Base-by-base conservation (phyloP, 768 basidiomycete species). In the Peribolospora baueri region DNA sequence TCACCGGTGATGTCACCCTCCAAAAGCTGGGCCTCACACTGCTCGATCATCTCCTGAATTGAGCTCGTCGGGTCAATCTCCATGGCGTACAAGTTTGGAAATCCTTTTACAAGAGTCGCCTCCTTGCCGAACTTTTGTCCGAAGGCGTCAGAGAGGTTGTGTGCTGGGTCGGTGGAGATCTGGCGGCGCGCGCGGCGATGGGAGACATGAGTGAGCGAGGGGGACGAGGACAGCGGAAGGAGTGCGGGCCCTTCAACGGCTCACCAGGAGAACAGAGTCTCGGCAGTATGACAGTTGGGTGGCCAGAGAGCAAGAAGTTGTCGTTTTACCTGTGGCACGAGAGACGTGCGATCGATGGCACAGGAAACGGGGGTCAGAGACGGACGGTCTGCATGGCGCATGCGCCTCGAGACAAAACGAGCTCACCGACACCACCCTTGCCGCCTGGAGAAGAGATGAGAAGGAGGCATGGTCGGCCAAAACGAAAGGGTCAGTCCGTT, bases 91-190 rank as follows among this genome's bases (percentile, higher is more conserved):
- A 98, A 76, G 70, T 98, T 98, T 57, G 84, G 79, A 62, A 95
- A 95, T 7, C 93, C 93, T 64, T 91, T 93, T 53, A 97, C 93
- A 69, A 51, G 48, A 54, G 88, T 97, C 41, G 93, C 93, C 66
- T 98, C 93, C 65, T 97, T 97, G 57, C 84, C 86, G 71, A 98
- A 98, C 71, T 98, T 97, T 66, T 98, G 93, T 25, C 86, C 84
- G 67, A 97, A 97, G 11, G 93, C 87, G 69, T 98, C 91, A 7
- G 90, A 95, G 46, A 98, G 72, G 69, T 98, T 98, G 73, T 98
- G 93, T 43, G 93, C 93, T n/a, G 93, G 93, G 69, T 98, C 93
- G 6, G 93, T 98, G 6, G 91, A 95, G 59, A 58, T 59, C 42
- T 9, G 39, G 7, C 51, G 43, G n/a, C 46, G 48, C 8, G 37